Conservation (phyloP, 2,329 filamentous ascomycete species). For the Colletotrichum shisoi region DNA sequence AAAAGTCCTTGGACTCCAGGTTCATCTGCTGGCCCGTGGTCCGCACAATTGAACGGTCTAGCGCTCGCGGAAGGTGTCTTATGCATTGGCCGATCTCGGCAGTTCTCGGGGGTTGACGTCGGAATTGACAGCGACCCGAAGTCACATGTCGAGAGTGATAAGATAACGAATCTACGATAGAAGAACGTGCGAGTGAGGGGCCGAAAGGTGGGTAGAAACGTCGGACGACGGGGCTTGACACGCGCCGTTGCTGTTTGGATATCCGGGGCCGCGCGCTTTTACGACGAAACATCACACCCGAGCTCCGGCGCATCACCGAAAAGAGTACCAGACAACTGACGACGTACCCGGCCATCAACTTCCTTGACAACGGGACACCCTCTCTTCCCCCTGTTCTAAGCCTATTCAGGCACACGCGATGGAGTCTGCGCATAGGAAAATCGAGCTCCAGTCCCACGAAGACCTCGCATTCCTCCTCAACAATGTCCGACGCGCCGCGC, state of each 20-base stretch:
- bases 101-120: constrained; percentile 12
- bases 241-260: background rate
- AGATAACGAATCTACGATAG: background rate
- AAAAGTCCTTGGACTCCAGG: background rate
- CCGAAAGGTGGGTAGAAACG: background rate
- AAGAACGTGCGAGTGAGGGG: background rate
- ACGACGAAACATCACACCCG: background rate
- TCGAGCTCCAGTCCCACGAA: constrained; percentile 79
- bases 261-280: background rate
- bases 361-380: background rate
- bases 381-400: too few relatives aligned
- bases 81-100: constrained; percentile 30
- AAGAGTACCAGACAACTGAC: background rate
- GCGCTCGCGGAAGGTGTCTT: background rate
- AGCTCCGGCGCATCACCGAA: background rate
- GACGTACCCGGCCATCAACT: background rate
- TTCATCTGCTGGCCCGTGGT: constrained; percentile 16
- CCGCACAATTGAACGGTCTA: background rate
- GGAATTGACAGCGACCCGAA: background rate
- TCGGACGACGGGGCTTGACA: constrained; percentile 13
- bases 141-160: constrained; percentile 13
- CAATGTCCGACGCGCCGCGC: constrained; percentile 73
- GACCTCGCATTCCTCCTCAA: constrained; percentile 75
- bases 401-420: constrained; percentile 40
- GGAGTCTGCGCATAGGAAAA: constrained; percentile 69